Percentiles rank a stretch among this genome's conserved stretches.
Conservation (phyloP, 2,329 filamentous ascomycete genomes). For the Apiospora saccharicola region DNA sequence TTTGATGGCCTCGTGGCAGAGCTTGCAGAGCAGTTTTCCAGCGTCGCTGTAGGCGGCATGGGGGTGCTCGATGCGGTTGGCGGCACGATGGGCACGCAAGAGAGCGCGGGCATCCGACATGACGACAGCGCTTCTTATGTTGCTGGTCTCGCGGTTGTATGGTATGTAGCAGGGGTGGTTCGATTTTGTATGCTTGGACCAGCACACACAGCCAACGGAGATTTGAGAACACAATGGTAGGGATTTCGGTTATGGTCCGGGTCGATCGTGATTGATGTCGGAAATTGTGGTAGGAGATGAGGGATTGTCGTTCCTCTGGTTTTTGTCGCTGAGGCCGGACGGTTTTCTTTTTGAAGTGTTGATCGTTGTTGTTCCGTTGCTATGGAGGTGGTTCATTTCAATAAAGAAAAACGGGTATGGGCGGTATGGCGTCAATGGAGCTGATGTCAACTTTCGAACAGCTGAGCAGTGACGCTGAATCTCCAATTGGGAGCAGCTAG, state of each 20-base stretch:
- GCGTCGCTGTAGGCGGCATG: slow-evolving; percentile 72
- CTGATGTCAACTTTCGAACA: slow-evolving; percentile 3
- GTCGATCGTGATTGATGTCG: not conserved
- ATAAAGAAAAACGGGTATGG: slow-evolving; percentile 1
- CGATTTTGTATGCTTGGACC: not conserved
- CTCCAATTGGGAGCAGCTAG: not conserved
- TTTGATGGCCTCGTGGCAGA: slow-evolving; percentile 71
- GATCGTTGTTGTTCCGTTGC: not conserved
- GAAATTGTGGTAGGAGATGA: not conserved
- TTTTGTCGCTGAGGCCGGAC: not conserved
- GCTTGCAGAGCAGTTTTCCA: slow-evolving; percentile 71
- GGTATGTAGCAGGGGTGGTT: not conserved
- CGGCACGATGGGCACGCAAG: slow-evolving; percentile 77
- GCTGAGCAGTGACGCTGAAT: slow-evolving; percentile 16
- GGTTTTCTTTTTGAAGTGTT: slow-evolving; percentile 4
- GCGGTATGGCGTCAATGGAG: slow-evolving; percentile 14
- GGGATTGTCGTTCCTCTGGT: not conserved
- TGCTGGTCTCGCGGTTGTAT: not conserved
- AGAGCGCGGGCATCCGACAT: slow-evolving; percentile 86
- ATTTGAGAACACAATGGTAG: not conserved
- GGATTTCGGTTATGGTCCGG: not conserved
- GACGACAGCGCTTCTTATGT: not conserved
- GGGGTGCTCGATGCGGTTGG: slow-evolving; percentile 75
- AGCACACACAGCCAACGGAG: not conserved
- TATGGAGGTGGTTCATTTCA: slow-evolving; percentile 19